These are phyloP conservation scores for Plasmodium falciparum DNA, from an alignment of 169 alveolate genomes.

Conservation along the genomic window DNA sequence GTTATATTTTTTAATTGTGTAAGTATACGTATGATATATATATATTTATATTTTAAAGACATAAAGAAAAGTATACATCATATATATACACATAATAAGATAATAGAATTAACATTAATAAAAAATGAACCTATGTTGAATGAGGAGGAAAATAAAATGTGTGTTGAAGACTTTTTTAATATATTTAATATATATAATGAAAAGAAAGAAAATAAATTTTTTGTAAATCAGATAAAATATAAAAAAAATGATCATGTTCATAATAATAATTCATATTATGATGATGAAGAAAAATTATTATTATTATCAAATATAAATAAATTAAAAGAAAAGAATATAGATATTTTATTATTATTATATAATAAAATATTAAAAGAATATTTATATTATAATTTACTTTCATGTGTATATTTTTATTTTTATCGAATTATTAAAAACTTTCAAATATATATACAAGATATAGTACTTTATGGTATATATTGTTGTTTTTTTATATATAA, in stretches of 20 bases:
- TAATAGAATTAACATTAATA: conserved; percentile 46
- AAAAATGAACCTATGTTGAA: background rate
- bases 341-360: conserved; percentile 4
- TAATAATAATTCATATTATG: too few species aligned
- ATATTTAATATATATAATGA: conserved; percentile 19
- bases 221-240: conserved; percentile 23
- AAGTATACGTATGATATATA: conserved; percentile 69
- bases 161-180: conserved; percentile 4
- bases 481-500: conserved; percentile 57
- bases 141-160: background rate
- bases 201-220: conserved; percentile 3
- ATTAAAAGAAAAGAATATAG: too few species aligned
- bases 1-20: conserved; percentile 63
- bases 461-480: conserved; percentile 46
- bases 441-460: conserved; percentile 32
- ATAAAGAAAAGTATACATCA: conserved; percentile 56
- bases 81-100: conserved; percentile 66
- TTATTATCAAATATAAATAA: too few species aligned
- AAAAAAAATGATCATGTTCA: background rate
- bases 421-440: conserved; percentile 56
- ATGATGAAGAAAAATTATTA: background rate
- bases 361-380: conserved; percentile 47
- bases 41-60: conserved; percentile 66
- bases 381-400: conserved; percentile 55
- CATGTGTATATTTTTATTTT: conserved; percentile 66